A percentile compares a stretch with the other conserved stretches of the same genome.
Conservation (phyloP, 176 grass and related monocot genomes). For the Ensete ventricosum region DNA sequence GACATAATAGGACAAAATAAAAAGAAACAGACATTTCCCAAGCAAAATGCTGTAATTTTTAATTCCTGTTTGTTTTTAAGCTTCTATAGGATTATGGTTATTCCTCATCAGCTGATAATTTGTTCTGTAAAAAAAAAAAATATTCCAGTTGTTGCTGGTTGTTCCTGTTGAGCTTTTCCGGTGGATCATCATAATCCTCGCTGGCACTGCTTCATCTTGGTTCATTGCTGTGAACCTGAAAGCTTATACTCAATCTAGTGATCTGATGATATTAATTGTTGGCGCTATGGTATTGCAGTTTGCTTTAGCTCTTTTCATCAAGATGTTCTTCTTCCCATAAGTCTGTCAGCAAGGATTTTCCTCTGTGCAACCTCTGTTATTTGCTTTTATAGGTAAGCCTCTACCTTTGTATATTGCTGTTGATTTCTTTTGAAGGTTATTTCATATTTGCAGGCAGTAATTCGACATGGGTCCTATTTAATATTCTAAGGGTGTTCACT, state of each 20-base stretch:
- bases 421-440: too few relatives aligned
- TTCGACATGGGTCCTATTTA: too few relatives aligned
- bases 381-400: not conserved
- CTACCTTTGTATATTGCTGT: not conserved
- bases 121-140: not conserved
- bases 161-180: constrained; percentile 73
- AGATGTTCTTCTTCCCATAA: constrained; percentile 92
- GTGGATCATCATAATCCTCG: constrained; percentile 69
- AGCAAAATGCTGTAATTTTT: too few relatives aligned
- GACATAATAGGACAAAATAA: not conserved
- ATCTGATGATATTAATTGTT: constrained; percentile 56
- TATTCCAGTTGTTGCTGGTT: constrained; percentile 68
- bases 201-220: constrained; percentile 70
- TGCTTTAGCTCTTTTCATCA: constrained; percentile 81
- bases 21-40: not conserved
- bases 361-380: constrained; percentile 23
- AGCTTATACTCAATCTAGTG: constrained; percentile 46
- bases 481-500: too few relatives aligned
- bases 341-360: constrained; percentile 23
- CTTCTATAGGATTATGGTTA: too few relatives aligned
- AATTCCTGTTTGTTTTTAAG: too few relatives aligned
- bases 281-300: constrained; percentile 66
- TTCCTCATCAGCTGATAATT: not conserved
- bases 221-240: constrained; percentile 76
- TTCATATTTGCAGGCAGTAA: too few relatives aligned